Percentiles rank a stretch among this genome's conserved stretches.
Conservation (phyloP, 129 eudicot genomes). For the Heracleum sosnowskyi region DNA sequence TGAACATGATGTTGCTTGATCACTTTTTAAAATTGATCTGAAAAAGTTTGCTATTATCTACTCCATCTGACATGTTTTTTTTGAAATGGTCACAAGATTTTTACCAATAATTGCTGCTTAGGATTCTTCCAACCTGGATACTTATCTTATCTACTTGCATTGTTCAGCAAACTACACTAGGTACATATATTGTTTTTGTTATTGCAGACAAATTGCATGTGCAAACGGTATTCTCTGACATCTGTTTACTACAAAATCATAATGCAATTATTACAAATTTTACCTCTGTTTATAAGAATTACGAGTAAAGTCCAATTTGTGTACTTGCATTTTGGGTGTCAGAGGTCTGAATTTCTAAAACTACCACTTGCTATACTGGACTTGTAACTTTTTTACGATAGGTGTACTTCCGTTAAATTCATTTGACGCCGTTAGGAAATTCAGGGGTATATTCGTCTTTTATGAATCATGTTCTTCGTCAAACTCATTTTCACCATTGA, state of each 20-base stretch:
- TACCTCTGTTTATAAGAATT: not conserved
- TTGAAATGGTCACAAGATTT: not conserved
- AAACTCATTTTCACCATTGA: too few relatives aligned
- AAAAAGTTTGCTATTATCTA: not conserved
- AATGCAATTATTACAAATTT: not conserved
- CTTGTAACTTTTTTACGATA: too few relatives aligned
- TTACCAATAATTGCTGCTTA: not conserved
- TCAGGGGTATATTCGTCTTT: too few relatives aligned
- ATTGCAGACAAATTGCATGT: not conserved
- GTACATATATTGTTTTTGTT: not conserved
- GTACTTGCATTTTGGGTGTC: too few relatives aligned
- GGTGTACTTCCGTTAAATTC: too few relatives aligned
- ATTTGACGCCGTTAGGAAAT: too few relatives aligned
- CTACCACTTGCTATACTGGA: too few relatives aligned
- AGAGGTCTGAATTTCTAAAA: too few relatives aligned
- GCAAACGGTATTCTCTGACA: not conserved
- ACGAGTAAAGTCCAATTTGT: too few relatives aligned
- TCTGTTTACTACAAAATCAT: not conserved
- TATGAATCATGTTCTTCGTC: too few relatives aligned
- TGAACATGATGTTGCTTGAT: not conserved
- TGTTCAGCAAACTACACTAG: not conserved
- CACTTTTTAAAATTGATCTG: not conserved
- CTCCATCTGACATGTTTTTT: not conserved
- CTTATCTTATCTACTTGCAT: not conserved
- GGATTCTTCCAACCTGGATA: slow-evolving; percentile 8